Percentiles rank a stretch among this genome's conserved stretches.
phyloP scores from a whole-genome alignment of 2,329 filamentous ascomycete species.

The Beauveria scarabaeidicola region DNA sequence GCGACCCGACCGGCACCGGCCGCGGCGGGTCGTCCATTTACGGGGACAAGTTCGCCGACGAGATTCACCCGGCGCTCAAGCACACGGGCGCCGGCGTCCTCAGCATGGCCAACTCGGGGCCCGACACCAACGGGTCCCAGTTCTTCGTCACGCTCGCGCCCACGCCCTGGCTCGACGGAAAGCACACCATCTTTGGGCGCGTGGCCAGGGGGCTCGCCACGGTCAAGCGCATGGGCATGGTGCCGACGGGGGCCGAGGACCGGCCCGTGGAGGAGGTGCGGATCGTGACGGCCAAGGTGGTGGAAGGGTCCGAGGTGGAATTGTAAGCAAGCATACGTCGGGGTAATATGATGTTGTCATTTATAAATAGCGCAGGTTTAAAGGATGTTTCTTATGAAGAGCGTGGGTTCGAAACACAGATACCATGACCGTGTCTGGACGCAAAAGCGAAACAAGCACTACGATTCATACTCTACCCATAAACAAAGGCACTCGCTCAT shows the following conservation, averaged over 20 bases:
- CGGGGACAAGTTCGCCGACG: slow-evolving; percentile 89
- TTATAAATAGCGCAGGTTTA: no score
- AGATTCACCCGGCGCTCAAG: slow-evolving; percentile 69
- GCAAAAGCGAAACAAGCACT: no score
- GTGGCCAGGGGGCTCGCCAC: slow-evolving; percentile 76
- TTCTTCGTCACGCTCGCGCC: slow-evolving; percentile 95
- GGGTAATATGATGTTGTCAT: no score
- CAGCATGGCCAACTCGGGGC: slow-evolving; percentile 92
- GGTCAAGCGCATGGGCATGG: slow-evolving; percentile 81
- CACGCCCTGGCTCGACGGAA: slow-evolving; percentile 92
- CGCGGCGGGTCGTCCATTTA: slow-evolving; percentile 84
- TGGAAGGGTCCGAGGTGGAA: slow-evolving; percentile 39
- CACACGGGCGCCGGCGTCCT: slow-evolving; percentile 92
- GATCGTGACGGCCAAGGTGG: slow-evolving; percentile 63
- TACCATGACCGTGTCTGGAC: background rate
- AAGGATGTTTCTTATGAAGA: no score
- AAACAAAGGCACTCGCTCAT: no score
- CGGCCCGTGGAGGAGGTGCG: slow-evolving; percentile 73
- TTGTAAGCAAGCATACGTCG: background rate
- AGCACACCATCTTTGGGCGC: slow-evolving; percentile 92
- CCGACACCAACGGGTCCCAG: slow-evolving; percentile 88
- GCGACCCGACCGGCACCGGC: slow-evolving; percentile 89
- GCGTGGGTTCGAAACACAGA: no score
- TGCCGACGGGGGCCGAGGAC: slow-evolving; percentile 76
- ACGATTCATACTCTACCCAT: background rate